A percentile compares a stretch with the other conserved stretches of the same genome.
phyloP scores from a whole-genome alignment of 768 basidiomycete species.

The Artomyces pyxidatus region DNA sequence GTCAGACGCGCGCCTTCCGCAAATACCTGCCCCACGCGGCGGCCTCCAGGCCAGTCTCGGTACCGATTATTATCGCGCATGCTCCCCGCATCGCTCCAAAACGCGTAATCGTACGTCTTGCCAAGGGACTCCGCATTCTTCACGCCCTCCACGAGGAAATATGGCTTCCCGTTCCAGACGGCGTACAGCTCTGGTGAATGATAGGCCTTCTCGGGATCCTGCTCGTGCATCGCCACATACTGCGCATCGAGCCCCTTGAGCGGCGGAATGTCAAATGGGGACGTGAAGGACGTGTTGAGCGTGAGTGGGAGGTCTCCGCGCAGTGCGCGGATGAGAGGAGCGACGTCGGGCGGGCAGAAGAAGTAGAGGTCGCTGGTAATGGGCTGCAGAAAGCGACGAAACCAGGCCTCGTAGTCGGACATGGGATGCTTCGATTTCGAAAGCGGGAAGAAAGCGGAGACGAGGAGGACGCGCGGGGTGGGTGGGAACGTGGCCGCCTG shows the following conservation, averaged over 20 bases:
- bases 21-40: constrained; percentile 34
- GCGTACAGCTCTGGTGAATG: constrained; percentile 46
- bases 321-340: constrained; percentile 23
- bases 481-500: neutral
- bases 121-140: constrained; percentile 18
- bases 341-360: constrained; percentile 37
- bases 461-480: constrained; percentile 33
- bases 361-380: constrained; percentile 46
- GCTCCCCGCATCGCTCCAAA: constrained; percentile 52
- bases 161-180: constrained; percentile 49
- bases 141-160: constrained; percentile 36
- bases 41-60: constrained; percentile 38
- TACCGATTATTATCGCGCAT: constrained; percentile 40
- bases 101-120: constrained; percentile 40
- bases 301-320: constrained; percentile 28
- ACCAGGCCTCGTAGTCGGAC: constrained; percentile 38
- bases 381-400: constrained; percentile 33
- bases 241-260: constrained; percentile 23
- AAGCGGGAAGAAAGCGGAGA: constrained; percentile 48
- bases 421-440: constrained; percentile 40
- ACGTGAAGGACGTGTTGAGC: constrained; percentile 37
- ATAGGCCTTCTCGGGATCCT: constrained; percentile 34
- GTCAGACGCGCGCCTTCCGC: constrained; percentile 24
- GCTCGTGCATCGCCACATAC: constrained; percentile 35
- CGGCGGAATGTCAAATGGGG: constrained; percentile 42